Evolutionary conservation across 1,139 yeast species (phyloP), one percentile per base, ranked within the genome.

Genomic region (Meyerozyma athensensis): DNA sequence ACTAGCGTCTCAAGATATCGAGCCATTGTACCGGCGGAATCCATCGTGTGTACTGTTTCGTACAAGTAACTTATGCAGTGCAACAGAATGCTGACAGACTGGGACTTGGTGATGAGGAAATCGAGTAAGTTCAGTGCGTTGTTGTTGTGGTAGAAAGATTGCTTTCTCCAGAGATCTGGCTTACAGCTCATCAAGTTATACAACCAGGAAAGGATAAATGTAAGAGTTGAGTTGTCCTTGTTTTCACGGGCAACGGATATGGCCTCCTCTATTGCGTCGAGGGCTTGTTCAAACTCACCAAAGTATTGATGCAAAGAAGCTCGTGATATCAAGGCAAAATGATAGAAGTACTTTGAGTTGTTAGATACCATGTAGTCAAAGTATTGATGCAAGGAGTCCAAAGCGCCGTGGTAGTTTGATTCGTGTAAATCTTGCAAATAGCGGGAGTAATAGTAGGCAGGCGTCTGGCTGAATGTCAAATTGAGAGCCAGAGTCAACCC

Each of bases 221-320:
- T 83, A 30, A 89, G 65, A 14, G 95, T 86, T 9, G 72, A 65
- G 42, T 77, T 71, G 55, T 89, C 96, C 46, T 80, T 81, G 49
- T 85, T 82, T 51, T 89, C 96, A 48, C 97, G 66, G 0, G 96
- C 96, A 2, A 89, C 90, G 4, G 86, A 71, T 3, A 89, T 83
- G 0, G 97, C 94, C 53, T 89, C 97, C 46, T 84, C 87, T 4
- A 89, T 84, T 0, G 95, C 84, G 46, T 81, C 73, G 12, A 86
- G 59, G 0, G 96, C 95, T 45, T 86, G 86, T 19, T 72, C 74
- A 45, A 79, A 79, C 46, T 84, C 84, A 24, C 84, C 81, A 58
- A 86, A 87, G 39, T 77, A 77, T 16, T 86, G 86, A 50, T 87
- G 92, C 32, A 89, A 63, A 0, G 86, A 72, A 0, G 96, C 96